phyloP scores from a whole-genome alignment of 2,329 filamentous ascomycete genomes.

The Arachnopeziza araneosa region DNA sequence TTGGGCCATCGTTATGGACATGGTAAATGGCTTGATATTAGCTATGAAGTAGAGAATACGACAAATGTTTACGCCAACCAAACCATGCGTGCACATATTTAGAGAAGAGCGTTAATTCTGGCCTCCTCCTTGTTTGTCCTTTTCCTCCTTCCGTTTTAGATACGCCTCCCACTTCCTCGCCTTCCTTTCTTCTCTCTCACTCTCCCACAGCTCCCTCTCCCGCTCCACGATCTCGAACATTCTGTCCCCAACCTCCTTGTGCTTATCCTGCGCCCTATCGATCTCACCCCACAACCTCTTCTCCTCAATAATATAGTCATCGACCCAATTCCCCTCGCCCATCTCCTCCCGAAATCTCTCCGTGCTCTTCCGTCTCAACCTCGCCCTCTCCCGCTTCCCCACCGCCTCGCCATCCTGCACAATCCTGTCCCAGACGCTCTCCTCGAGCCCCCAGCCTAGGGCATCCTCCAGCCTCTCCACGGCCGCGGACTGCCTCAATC shows the following conservation, averaged over 20 bases:
- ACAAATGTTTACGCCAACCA: background rate
- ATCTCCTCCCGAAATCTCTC: background rate
- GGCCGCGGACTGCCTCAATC: constrained; percentile 13
- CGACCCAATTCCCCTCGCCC: constrained; percentile 3
- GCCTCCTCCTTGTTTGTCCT: background rate
- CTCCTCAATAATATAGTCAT: background rate
- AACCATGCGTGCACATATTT: background rate
- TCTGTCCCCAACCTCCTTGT: constrained; percentile 27
- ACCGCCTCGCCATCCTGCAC: background rate
- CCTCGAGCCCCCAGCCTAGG: constrained; percentile 17
- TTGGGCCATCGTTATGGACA: constrained; percentile 3
- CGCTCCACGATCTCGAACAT: constrained; percentile 43
- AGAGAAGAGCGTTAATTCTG: background rate
- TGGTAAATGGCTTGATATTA: background rate
- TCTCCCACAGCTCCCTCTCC: constrained; percentile 39
- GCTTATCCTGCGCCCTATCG: constrained; percentile 4
- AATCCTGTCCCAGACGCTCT: constrained; percentile 1
- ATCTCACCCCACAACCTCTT: background rate
- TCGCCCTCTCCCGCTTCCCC: constrained; percentile 3
- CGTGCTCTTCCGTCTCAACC: background rate
- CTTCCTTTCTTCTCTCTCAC: constrained; percentile 27
- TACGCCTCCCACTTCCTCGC: constrained; percentile 11
- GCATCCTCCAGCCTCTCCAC: constrained; percentile 18
- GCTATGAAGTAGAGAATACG: background rate
- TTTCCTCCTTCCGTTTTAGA: background rate